Conservation (phyloP, 2,329 filamentous ascomycete genomes). For the Alternaria hordeiaustralica region DNA sequence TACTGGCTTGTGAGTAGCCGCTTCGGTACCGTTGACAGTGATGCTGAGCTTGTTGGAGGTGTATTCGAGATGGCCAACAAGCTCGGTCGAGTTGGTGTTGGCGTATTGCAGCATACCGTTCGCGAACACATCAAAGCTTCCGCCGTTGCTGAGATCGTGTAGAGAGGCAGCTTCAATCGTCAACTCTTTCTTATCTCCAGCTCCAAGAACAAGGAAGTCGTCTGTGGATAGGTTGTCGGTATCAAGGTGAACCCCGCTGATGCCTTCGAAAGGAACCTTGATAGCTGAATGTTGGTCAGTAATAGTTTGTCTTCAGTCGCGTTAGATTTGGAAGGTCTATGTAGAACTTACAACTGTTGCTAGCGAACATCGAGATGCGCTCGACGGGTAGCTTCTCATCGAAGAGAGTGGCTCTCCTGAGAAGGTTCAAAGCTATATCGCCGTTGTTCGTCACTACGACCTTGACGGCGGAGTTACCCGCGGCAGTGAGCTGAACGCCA, state of each 20-base stretch:
- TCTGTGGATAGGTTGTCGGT: not conserved
- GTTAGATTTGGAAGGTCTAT: not conserved
- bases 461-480: conserved; percentile 62
- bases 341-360: conserved; percentile 44
- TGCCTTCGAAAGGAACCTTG: not conserved
- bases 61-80: conserved; percentile 64
- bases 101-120: conserved; percentile 53
- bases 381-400: conserved; percentile 58
- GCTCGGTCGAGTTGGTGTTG: conserved; percentile 58
- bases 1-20: conserved; percentile 48
- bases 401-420: conserved; percentile 62
- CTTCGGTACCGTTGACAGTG: conserved; percentile 62
- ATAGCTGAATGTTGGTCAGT: not conserved
- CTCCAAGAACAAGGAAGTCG: not conserved
- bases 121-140: conserved; percentile 56
- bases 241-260: not conserved
- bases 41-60: conserved; percentile 65
- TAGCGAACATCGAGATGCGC: conserved; percentile 60
- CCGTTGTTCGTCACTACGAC: conserved; percentile 63
- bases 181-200: not conserved
- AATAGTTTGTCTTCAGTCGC: not conserved
- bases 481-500: conserved; percentile 53
- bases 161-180: not conserved
- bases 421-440: conserved; percentile 56
- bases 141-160: not conserved